Base-by-base conservation (phyloP, 2,329 filamentous ascomycete genomes). In the Fusarium armeniacum region DNA sequence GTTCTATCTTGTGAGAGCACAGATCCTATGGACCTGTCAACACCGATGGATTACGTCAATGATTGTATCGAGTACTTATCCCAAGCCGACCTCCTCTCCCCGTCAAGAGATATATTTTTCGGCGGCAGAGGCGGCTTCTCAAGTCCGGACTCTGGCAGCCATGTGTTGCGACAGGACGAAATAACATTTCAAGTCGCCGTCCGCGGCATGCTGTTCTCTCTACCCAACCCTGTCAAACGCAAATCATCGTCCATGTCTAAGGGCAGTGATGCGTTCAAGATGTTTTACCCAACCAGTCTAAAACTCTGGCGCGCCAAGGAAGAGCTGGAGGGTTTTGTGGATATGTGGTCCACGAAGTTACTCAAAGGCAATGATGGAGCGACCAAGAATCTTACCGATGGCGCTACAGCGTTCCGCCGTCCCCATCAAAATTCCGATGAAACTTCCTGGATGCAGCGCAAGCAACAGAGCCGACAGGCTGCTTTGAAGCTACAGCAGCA, bases 161-260 rank as follows among this genome's bases (percentile, higher is more conserved):
- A 98, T 65, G 85, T 90, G 16, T 81, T 98, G 12, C 90, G 94
- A 9, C 95, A 98, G 79, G 94, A 98, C 68, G 96, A 99, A 76
- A 94, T 99, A 77, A 90, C 92, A 26, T 98, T 98, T 70, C 93
- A 99, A 70, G 90, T 95, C 20, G 94, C 94, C 6, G 93, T 97
- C 0, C 89, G 94, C 15, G 96, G 96, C 1, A 81, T 98, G 51
- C 81, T 98, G 1, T 97, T 97, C 77, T 90, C 90, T 12, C 85
- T 99, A 3, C 96, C 96, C 3, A 88, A 88, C 72, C 95, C 95
- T 0, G 96, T 99, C 12, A 95, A 93, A 77, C 86, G 90, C n/a
- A 85, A 84, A 84, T 78, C 83, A 73, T 75, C 78, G 74, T 72
- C 82, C 75, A 74, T 76, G 73, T 81, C 75, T 78, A 84, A 64